Conservation (phyloP, 345 rosid genomes). For the Isatis tinctoria region DNA sequence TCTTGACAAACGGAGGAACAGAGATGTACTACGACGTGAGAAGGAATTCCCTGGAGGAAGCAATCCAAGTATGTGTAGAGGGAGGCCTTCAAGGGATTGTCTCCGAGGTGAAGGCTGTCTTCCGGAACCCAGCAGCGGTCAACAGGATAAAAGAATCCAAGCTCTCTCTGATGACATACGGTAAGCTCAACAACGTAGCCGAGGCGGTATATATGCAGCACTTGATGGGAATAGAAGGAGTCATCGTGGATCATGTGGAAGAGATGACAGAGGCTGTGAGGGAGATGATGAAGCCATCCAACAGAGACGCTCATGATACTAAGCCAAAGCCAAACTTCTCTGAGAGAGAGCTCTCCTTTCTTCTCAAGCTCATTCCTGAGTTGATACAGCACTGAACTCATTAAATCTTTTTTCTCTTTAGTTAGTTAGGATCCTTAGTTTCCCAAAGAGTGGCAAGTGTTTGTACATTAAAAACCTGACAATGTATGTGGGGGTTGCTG, state of each 20-base stretch:
- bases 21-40: constrained; percentile 56
- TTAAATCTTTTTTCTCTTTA: background rate
- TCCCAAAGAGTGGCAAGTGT: background rate
- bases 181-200: constrained; percentile 69
- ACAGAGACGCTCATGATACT: constrained; percentile 14
- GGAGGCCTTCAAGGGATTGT: constrained; percentile 86
- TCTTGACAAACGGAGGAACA: constrained; percentile 70
- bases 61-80: constrained; percentile 57
- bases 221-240: constrained; percentile 89
- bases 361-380: constrained; percentile 82
- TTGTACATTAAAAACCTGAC: background rate
- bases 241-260: constrained; percentile 74
- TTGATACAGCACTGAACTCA: constrained; percentile 55
- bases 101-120: constrained; percentile 73
- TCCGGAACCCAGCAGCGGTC: constrained; percentile 65
- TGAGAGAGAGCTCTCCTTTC: constrained; percentile 69
- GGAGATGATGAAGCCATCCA: constrained; percentile 51
- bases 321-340: constrained; percentile 61
- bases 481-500: constrained; percentile 1
- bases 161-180: constrained; percentile 75
- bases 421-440: constrained; percentile 10
- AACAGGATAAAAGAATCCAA: constrained; percentile 74
- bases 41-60: constrained; percentile 89
- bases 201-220: constrained; percentile 93
- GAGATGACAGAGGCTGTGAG: constrained; percentile 69